Evolutionary conservation across 306 rosid species (phyloP), one percentile per base, ranked within the genome.

Genomic region (Citrullus amarus): DNA sequence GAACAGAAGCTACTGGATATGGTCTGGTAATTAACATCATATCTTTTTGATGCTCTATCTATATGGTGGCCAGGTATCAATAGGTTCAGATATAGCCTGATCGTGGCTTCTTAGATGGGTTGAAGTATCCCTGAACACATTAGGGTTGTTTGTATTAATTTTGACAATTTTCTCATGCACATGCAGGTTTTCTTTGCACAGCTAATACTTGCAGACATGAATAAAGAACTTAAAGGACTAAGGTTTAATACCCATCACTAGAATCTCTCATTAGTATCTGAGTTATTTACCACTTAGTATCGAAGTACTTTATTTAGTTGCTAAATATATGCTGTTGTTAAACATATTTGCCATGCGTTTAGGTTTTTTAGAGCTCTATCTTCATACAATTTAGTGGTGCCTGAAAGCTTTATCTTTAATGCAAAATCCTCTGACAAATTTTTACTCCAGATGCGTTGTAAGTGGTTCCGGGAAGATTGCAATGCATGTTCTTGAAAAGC

Each of bases 381-480:
- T 48, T 78, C 10, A 56, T 77, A 28, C 1, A 36, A 15, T 69
- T 60, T 39, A 56, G 48, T 55, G 17, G 66, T 66, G 77, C 13
- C 17, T 25, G 6, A 15, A 32, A 50, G 38, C 25, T 9, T 48
- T 8, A 54, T 38, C 41, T 79, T 67, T 67, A 68, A 79, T 51
- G 86, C 54, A 81, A 79, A 46, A 57, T 25, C 32, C 73, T 66
- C 81, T 75, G 78, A 71, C 81, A 78, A 67, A 32, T 82, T 83
- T 79, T 56, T 28, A 16, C 70, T 80, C 75, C 79, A 96, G 99
- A 86, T 96, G 98, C 78, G 97, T 79, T 54, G 96, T 96, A 61
- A 92, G 93, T 34, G 99, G 99, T 78, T 96, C 91, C 81, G 99
- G 99, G 88, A 96, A 96, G 92, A 92, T 96, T 75, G 97, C 99